These are phyloP conservation scores for Gossypium sturtianum DNA, from an alignment of 345 rosid species.

Conservation along the genomic window DNA sequence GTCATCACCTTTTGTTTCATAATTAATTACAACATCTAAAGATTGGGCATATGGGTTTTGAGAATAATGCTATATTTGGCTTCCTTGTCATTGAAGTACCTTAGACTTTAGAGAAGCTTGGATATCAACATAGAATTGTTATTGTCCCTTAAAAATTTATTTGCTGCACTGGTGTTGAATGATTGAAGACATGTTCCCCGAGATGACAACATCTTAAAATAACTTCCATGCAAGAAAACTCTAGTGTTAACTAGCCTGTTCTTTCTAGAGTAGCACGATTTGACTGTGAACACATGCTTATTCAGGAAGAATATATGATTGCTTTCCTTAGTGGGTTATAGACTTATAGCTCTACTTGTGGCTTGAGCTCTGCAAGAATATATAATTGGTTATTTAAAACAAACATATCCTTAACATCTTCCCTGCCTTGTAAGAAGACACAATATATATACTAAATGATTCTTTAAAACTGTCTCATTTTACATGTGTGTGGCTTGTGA, in stretches of 20 bases:
- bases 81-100: no score
- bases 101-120: no score
- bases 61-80: no score
- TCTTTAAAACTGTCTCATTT: neutral
- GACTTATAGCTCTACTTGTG: neutral
- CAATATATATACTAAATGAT: neutral
- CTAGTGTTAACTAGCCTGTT: neutral
- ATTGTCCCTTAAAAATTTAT: no score
- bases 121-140: no score
- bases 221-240: neutral
- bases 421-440: neutral
- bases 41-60: neutral
- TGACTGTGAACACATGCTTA: neutral
- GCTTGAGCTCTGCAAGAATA: neutral
- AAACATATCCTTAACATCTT: neutral
- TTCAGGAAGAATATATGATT: neutral
- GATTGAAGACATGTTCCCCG: neutral
- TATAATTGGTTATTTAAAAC: neutral
- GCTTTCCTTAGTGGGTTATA: neutral
- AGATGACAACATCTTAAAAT: neutral
- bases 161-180: no score
- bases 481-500: neutral
- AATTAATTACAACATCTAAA: neutral
- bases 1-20: neutral
- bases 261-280: neutral